A percentile compares a stretch with the other conserved stretches of the same genome.
Evolutionary conservation across 2,329 filamentous ascomycete genomes (phyloP).

Genomic region (Aspergillus melleus): DNA sequence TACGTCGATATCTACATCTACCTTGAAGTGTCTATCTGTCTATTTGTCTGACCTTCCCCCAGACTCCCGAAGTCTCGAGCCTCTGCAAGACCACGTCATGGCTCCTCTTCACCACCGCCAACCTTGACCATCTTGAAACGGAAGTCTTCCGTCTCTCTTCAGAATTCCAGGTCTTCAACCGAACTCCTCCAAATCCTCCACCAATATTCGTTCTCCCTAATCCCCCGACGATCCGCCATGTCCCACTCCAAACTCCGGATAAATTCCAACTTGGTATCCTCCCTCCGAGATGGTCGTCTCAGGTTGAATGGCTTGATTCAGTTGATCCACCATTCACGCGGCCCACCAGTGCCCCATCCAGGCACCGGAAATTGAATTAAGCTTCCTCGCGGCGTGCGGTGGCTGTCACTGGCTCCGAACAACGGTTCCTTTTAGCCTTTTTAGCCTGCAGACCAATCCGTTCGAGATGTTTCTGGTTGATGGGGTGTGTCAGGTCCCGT

Average conservation of each 20-base stretch:
- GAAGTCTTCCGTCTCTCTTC: background rate
- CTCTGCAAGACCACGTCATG: background rate
- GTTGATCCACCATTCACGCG: conserved; percentile 10
- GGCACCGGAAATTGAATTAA: background rate
- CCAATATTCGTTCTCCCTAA: background rate
- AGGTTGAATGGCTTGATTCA: conserved; percentile 3
- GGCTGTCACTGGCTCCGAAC: background rate
- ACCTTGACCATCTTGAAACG: background rate
- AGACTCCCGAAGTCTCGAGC: background rate
- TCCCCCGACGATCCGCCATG: background rate
- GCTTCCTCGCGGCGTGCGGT: background rate
- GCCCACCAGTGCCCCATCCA: background rate
- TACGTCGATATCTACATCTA: background rate
- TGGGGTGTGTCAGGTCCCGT: background rate
- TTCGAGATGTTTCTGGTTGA: conserved; percentile 5
- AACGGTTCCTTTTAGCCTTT: background rate
- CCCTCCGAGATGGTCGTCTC: conserved; percentile 7
- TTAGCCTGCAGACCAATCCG: background rate
- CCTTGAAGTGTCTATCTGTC: background rate
- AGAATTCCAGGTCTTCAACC: background rate
- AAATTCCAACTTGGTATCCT: background rate
- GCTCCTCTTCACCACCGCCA: background rate
- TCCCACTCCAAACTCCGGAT: conserved; percentile 1
- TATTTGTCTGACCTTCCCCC: no score
- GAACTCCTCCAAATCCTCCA: background rate